These are phyloP conservation scores for Cicer bijugum DNA, from an alignment of 306 rosid genomes.

Conservation along the genomic window DNA sequence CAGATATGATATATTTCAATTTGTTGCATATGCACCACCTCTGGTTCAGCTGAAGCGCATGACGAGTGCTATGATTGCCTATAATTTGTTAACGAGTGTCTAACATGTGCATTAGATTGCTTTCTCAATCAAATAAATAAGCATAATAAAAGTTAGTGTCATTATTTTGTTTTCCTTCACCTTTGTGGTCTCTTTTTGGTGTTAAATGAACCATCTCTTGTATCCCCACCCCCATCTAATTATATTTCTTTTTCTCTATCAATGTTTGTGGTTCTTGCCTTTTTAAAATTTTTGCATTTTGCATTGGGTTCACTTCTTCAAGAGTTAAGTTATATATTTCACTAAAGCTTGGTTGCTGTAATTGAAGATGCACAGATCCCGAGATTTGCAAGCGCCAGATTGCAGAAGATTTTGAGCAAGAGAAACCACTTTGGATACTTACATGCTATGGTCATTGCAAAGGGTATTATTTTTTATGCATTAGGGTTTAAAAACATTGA, in stretches of 20 bases:
- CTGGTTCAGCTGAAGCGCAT: not conserved
- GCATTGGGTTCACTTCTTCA: conserved; percentile 33
- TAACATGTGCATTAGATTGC: not conserved
- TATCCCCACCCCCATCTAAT: not conserved
- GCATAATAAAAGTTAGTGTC: not conserved
- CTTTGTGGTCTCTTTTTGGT: conserved; percentile 4
- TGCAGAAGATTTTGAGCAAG: conserved; percentile 71
- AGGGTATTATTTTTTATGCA: conserved; percentile 53
- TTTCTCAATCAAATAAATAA: conserved; percentile 19
- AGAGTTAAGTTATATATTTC: conserved; percentile 21
- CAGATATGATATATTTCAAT: conserved; percentile 2
- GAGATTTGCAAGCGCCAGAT: conserved; percentile 76
- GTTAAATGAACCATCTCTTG: not conserved
- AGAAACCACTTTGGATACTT: conserved; percentile 88
- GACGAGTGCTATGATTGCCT: not conserved
- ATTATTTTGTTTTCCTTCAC: conserved; percentile 19
- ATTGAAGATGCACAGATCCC: conserved; percentile 83
- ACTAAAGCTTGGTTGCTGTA: conserved; percentile 42
- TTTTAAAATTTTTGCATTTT: conserved; percentile 20
- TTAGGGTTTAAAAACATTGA: conserved; percentile 16
- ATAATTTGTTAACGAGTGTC: not conserved
- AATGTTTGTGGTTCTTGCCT: conserved; percentile 26
- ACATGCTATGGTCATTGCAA: conserved; percentile 82
- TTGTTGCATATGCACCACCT: not conserved
- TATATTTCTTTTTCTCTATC: conserved; percentile 12